Conservation (phyloP, 257 asterid genomes). For the Haberlea rhodopensis region DNA sequence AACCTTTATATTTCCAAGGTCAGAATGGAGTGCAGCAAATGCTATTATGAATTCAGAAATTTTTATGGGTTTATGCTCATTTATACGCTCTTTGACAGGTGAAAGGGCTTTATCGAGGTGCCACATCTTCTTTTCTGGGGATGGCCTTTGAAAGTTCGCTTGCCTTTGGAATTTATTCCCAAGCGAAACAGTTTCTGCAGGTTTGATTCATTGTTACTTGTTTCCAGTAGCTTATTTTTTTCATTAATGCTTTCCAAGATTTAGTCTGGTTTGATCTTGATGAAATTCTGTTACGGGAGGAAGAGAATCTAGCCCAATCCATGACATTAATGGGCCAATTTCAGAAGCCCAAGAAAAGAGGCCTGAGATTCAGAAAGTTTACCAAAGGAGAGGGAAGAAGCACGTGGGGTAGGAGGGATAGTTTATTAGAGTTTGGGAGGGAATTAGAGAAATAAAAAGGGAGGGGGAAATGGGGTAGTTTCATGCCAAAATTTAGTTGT, state of each 20-base stretch:
- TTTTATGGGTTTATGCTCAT: neutral
- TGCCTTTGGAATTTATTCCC: constrained; percentile 88
- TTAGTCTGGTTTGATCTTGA: constrained; percentile 22
- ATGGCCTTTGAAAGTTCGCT: constrained; percentile 96
- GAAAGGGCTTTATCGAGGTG: constrained; percentile 86
- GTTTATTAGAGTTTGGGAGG: too few species aligned
- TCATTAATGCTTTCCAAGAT: constrained; percentile 7
- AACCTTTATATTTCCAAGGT: neutral
- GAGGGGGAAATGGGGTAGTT: too few species aligned
- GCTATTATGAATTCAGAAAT: constrained; percentile 15
- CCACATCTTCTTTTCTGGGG: constrained; percentile 84
- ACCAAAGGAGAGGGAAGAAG: too few species aligned
- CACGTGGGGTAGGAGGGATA: too few species aligned
- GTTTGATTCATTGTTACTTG: constrained; percentile 32
- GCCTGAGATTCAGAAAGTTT: too few species aligned
- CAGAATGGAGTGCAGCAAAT: neutral
- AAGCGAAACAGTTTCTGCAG: constrained; percentile 74
- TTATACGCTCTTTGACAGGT: constrained; percentile 48
- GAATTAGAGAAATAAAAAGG: too few species aligned
- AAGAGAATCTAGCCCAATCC: too few species aligned
- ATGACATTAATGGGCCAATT: too few species aligned
- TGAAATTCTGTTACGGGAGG: too few species aligned
- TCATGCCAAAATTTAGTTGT: too few species aligned
- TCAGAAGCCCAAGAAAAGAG: too few species aligned
- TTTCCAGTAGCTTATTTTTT: neutral